Evolutionary conservation across 257 asterid species (phyloP), one percentile per base, ranked within the genome.

Genomic region (Gentiana macrophylla): DNA sequence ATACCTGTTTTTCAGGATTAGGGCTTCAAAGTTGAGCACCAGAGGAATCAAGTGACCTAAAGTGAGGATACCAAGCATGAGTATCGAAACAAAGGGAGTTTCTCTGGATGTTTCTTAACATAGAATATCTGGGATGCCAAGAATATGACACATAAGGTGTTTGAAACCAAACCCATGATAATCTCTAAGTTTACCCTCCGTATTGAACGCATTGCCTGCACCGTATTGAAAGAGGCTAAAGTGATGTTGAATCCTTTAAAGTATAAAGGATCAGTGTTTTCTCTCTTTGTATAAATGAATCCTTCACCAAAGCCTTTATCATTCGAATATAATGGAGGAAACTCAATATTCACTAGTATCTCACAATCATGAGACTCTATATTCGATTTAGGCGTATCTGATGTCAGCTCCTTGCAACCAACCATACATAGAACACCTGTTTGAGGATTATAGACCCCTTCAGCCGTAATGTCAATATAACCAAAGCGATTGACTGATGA

Each of bases 161-260:
- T 81, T 7, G 86, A 79, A 67, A 83, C 64, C 63, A 83, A 63
- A 55, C 77, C 84, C 76, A 83, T 62, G 3, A 50, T 59, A 72
- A 80, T 76, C 78, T 86, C 93, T 34, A 82, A 41, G 72, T 86
- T 89, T 84, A 86, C 83, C 70, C 95, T 72, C 86, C 84, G 75
- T 44, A 81, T 68, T n/a, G 78, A 71, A 59, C 55, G 50, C 65
- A 57, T 46, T 4, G 76, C 79, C 38, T 32, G 64, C 13, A 0
- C 49, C 4, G 1, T 2, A 35, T 65, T 79, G 54, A 46, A 59
- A 24, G 75, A 62, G 56, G 3, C 3, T 2, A 86, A 70, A 6
- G 74, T 50, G 32, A 77, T 8, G 5, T 41, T 70, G 63, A 86
- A 13, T 24, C 64, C 67, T 15, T 68, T 67, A 32, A 86, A 86